Base-by-base conservation (phyloP, 805 yeast genomes). In the Cyberlindnera americana region DNA sequence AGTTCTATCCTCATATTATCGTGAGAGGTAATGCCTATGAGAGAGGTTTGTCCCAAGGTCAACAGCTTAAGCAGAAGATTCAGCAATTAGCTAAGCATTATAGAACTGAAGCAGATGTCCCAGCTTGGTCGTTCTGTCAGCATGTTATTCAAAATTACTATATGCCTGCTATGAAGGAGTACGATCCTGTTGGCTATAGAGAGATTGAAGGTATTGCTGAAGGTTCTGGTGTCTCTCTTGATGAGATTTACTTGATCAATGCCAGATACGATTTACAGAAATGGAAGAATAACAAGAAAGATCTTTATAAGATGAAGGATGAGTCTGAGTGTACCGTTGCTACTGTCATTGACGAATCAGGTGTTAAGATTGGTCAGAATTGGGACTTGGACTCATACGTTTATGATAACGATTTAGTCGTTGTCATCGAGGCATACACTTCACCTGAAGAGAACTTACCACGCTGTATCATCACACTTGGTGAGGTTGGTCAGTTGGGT, bases 401-500 rank as follows among this genome's bases (percentile, higher is more conserved):
- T 27, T 40, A 44, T 19, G 48, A 44, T 18, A 21, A 44, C 16
- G 48, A 44, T 18, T 24, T 40, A 18, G 37, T 41, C 21, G 44
- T 44, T 10, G 17, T 44, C 16, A 27, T 44, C 13, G 48, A 44
- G 24, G 42, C 40, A 6, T 37, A 44, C 37, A 44, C 48, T 17
- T 10, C 28, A 4, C 43, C 44, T n/a, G 48, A 44, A 19, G 48
- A 44, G 26, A 35, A 35, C 38, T 23, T 44, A 14, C 48, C 48
- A 30, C 35, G 38, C 15, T 29, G 25, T 17, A 44, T 44, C 31
- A 40, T 44, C 27, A 33, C 48, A 11, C 26, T 44, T n/a, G 48
- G 48, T 26, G 48, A 44, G 19, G 48, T 44, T 32, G 48, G 48
- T 15, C 48, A 44, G 26, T 25, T 44, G 19, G 48, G 48, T 22